Evolutionary conservation across 2,329 filamentous ascomycete genomes (phyloP), one percentile per base, ranked within the genome.

Genomic region (Fusarium nanum): DNA sequence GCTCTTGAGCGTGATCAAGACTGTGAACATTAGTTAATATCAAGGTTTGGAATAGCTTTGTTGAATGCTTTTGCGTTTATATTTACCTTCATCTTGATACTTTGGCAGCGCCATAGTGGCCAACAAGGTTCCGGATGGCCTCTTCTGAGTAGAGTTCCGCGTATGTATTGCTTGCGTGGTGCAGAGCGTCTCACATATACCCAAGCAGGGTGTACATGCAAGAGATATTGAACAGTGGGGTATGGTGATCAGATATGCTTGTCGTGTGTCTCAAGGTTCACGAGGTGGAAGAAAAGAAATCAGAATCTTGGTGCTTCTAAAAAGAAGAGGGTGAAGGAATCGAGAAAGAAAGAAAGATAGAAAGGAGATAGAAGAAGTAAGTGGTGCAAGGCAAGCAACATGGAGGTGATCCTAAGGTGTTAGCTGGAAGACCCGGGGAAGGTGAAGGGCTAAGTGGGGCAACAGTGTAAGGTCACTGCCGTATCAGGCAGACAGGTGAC

Each of bases 381-480:
- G 50, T 52, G 60, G 45, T 30, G 57, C 62, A 56, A 65, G 55
- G 54, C 49, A 68, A 56, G 34, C 42, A 41, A 40, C 44, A 61
- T 64, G 30, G 60, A 63, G 56, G 67, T 63, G 46, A 64, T 42
- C 12, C 23, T 10, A 42, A 71, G 70, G 67, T 74, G 72, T 58
- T 72, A 64, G 66, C 32, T 41, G 49, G 49, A 64, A 69, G 59
- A 63, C 49, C 64, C 57, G 68, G 49, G 53, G 69, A 64, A 74
- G 72, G 71, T 78, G 71, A 72, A 73, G 61, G 68, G 58, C 22
- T 69, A 76, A 64, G 76, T 78, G 76, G 76, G 75, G 76, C 74
- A 73, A 48, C 47, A 62, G 68, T 60, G 59, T 64, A 67, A 72
- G 68, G 64, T 68, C 56, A 71, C 73, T 77, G 67, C 75, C 67